A percentile compares a stretch with the other conserved stretches of the same genome.
Evolutionary conservation across 2,329 filamentous ascomycete genomes (phyloP).

Genomic region (Trichoderma hamatum): DNA sequence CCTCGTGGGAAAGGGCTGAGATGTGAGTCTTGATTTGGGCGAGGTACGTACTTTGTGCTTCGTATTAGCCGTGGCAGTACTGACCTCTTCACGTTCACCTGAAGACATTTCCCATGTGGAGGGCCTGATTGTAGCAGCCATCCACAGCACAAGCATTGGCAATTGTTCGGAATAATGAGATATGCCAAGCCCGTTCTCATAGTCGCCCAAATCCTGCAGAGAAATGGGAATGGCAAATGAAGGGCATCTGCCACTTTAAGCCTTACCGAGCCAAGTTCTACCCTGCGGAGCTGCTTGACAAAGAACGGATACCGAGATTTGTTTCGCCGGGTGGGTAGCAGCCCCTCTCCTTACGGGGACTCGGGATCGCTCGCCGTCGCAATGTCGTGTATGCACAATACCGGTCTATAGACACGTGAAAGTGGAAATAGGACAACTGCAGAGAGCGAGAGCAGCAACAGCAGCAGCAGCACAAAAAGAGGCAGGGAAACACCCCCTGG

Average conservation of each 20-base stretch:
- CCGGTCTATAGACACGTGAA: background rate
- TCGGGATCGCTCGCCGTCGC: background rate
- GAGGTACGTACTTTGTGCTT: background rate
- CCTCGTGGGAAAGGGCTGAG: background rate
- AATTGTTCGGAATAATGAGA: background rate
- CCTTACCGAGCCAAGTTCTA: background rate
- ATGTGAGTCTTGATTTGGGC: background rate
- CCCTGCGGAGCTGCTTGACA: constrained; percentile 10
- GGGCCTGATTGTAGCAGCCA: background rate
- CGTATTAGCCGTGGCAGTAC: background rate
- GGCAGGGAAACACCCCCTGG: background rate
- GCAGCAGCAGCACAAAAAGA: background rate
- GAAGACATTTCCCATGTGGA: background rate
- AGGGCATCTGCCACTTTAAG: background rate
- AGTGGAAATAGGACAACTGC: background rate
- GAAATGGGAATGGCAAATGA: background rate
- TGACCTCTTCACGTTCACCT: background rate
- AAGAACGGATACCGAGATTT: constrained; percentile 21
- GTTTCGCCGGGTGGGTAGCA: background rate
- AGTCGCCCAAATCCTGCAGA: background rate
- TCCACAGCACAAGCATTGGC: background rate
- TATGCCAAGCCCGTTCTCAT: background rate
- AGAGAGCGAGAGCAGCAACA: background rate
- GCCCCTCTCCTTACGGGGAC: background rate
- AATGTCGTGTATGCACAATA: background rate